These are phyloP conservation scores for Murraya koenigii DNA, from an alignment of 345 rosid genomes.

Conservation along the genomic window DNA sequence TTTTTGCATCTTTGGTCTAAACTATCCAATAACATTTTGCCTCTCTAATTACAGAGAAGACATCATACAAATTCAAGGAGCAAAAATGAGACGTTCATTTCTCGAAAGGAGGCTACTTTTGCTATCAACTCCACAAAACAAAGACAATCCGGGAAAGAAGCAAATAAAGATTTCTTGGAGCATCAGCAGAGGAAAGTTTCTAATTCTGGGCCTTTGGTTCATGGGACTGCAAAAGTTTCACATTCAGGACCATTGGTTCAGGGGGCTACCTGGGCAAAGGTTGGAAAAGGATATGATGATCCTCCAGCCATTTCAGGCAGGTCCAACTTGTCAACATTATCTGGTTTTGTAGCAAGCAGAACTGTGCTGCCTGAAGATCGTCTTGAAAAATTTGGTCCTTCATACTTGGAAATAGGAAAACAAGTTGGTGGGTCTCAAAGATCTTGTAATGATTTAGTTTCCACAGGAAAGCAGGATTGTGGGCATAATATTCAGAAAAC, in stretches of 20 bases:
- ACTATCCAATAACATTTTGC: not conserved
- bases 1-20: not conserved
- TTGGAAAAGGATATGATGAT: slow-evolving; percentile 33
- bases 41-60: slow-evolving; percentile 35
- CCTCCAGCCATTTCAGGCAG: slow-evolving; percentile 21
- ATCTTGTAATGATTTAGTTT: slow-evolving; percentile 24
- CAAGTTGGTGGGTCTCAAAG: slow-evolving; percentile 26
- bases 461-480: slow-evolving; percentile 32
- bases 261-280: slow-evolving; percentile 33
- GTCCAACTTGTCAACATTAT: slow-evolving; percentile 38
- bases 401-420: slow-evolving; percentile 25
- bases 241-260: slow-evolving; percentile 60
- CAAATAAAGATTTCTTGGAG: slow-evolving; percentile 33
- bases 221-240: slow-evolving; percentile 32
- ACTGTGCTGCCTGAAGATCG: slow-evolving; percentile 33
- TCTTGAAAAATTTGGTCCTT: slow-evolving; percentile 28
- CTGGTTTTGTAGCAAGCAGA: slow-evolving; percentile 50
- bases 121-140: slow-evolving; percentile 38
- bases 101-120: slow-evolving; percentile 36
- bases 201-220: slow-evolving; percentile 59
- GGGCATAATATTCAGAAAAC: slow-evolving; percentile 24
- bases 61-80: slow-evolving; percentile 27
- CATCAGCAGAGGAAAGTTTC: slow-evolving; percentile 40
- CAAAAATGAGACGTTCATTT: slow-evolving; percentile 29
- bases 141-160: slow-evolving; percentile 32